Conservation (phyloP, 768 basidiomycete species). For the Tubosaeta sp. region DNA sequence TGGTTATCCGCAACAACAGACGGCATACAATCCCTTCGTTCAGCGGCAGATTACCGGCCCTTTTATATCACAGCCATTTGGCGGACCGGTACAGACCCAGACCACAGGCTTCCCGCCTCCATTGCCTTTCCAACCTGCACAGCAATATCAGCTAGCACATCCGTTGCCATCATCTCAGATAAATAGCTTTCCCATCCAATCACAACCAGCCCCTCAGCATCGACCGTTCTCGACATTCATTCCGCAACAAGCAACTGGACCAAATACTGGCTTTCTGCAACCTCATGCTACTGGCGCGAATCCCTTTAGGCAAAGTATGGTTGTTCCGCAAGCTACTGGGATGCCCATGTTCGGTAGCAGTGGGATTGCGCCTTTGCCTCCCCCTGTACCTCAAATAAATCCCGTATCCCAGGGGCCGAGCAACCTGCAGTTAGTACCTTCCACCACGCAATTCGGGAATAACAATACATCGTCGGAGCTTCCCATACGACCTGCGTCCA, state of each 20-base stretch:
- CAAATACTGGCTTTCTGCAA: slow-evolving; percentile 47
- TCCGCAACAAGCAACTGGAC: slow-evolving; percentile 46
- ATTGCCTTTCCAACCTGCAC: slow-evolving; percentile 37
- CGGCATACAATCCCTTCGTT: slow-evolving; percentile 72
- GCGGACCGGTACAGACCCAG: slow-evolving; percentile 45
- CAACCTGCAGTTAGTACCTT: slow-evolving; percentile 4
- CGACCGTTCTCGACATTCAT: slow-evolving; percentile 53
- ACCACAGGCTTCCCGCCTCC: slow-evolving; percentile 52
- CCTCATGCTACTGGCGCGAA: slow-evolving; percentile 59
- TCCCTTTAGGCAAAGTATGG: slow-evolving; percentile 80
- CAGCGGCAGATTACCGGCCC: slow-evolving; percentile 52
- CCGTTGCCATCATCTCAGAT: slow-evolving; percentile 5
- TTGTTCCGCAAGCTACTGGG: slow-evolving; percentile 61
- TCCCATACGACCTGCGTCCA: slow-evolving; percentile 65
- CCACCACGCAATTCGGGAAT: slow-evolving; percentile 6
- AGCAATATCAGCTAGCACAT: slow-evolving; percentile 16
- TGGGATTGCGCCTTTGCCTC: slow-evolving; percentile 14
- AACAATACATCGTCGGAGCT: slow-evolving; percentile 16
- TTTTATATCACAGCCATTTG: slow-evolving; percentile 41
- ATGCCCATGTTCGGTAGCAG: slow-evolving; percentile 42
- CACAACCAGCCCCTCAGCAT: slow-evolving; percentile 39
- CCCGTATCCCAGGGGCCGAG: slow-evolving; percentile 8
- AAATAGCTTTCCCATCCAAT: slow-evolving; percentile 32
- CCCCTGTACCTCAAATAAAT: slow-evolving; percentile 5
- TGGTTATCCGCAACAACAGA: slow-evolving; percentile 54